Percentiles rank a stretch among this genome's conserved stretches.
These are phyloP conservation scores for Akanthomyces dipterigenus DNA, from an alignment of 2,329 filamentous ascomycete species.

Conservation along the genomic window DNA sequence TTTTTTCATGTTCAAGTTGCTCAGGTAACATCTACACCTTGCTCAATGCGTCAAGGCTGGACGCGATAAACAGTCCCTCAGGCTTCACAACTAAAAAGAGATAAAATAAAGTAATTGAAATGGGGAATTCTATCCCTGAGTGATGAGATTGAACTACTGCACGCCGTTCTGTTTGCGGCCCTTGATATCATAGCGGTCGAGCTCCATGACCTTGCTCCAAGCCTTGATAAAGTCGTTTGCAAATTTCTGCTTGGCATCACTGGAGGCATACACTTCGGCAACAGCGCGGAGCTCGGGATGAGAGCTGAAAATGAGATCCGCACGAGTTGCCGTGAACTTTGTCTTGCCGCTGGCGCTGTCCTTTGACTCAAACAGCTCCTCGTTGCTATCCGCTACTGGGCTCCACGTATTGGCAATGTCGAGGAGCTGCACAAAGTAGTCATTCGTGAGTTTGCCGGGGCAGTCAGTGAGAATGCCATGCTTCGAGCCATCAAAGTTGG, in stretches of 20 bases:
- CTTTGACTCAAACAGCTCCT: slow-evolving; percentile 55
- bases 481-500: slow-evolving; percentile 64
- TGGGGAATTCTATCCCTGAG: neutral
- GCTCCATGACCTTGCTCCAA: slow-evolving; percentile 70
- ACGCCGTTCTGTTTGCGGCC: slow-evolving; percentile 11
- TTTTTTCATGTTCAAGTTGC: rapidly evolving
- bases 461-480: slow-evolving; percentile 62
- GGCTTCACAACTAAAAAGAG: neutral
- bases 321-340: slow-evolving; percentile 64
- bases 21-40: neutral
- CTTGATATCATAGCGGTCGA: slow-evolving; percentile 57
- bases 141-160: neutral
- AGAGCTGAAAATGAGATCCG: slow-evolving; percentile 64
- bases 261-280: slow-evolving; percentile 60
- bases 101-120: too few relatives aligned
- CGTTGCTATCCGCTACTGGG: slow-evolving; percentile 23
- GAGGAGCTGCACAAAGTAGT: slow-evolving; percentile 76
- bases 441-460: slow-evolving; percentile 65
- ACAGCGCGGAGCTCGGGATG: slow-evolving; percentile 67
- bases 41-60: neutral
- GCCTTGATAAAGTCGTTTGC: slow-evolving; percentile 64
- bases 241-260: slow-evolving; percentile 57
- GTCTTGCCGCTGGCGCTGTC: slow-evolving; percentile 58
- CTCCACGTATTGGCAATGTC: slow-evolving; percentile 60
- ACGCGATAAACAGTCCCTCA: neutral